phyloP scores from a whole-genome alignment of 2,329 filamentous ascomycete genomes.

The Phaeosphaeria sp. region DNA sequence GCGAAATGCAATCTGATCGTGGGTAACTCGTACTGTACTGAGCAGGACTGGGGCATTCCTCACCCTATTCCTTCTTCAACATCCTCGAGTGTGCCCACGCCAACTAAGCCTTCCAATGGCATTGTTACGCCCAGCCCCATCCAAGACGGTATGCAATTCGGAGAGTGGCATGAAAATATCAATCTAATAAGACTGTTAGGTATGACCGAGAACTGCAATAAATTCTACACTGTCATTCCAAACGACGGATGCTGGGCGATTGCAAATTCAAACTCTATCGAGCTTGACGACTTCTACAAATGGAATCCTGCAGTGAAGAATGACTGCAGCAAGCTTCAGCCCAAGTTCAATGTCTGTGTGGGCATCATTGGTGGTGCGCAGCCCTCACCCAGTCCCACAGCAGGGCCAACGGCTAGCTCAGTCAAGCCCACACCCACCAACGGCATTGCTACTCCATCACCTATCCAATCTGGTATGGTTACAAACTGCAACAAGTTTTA shows the following conservation, averaged over 20 bases:
- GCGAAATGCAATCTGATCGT: not conserved
- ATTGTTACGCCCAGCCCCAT: constrained; percentile 8
- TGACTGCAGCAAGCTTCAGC: not conserved
- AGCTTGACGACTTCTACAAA: not conserved
- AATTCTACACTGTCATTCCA: constrained; percentile 2
- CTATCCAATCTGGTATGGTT: constrained; percentile 10
- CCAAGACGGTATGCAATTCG: not conserved
- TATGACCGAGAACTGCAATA: constrained; percentile 11
- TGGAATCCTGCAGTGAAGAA: not conserved
- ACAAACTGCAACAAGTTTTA: constrained; percentile 17
- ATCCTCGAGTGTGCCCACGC: not conserved
- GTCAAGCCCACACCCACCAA: not conserved
- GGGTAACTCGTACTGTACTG: not conserved
- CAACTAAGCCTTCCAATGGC: constrained; percentile 5
- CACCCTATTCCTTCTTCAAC: not conserved
- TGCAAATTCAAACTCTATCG: not conserved
- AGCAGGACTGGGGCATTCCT: not conserved
- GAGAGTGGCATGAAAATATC: no score
- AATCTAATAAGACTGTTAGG: not conserved
- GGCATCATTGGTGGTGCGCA: not conserved
- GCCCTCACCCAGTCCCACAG: not conserved
- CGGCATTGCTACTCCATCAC: constrained; percentile 6
- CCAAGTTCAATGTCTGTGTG: not conserved
- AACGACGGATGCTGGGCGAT: constrained; percentile 4
- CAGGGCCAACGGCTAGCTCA: not conserved